Base-by-base conservation (phyloP, 1,284 basidiomycete genomes). In the Trichosporon asahii region DNA sequence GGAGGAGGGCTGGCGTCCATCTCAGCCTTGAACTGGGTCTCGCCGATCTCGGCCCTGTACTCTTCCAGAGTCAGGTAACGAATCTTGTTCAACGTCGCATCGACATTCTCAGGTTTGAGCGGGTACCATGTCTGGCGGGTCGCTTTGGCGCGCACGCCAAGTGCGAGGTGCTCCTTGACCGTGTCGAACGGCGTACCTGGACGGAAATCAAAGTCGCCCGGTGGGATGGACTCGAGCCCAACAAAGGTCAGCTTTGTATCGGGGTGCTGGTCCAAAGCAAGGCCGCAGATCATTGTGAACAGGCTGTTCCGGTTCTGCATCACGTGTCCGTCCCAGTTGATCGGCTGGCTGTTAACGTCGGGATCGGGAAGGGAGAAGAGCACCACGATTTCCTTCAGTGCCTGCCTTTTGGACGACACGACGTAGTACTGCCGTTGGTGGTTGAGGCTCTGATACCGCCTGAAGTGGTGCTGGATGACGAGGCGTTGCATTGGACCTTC, bases 21-120 rank as follows among this genome's bases (percentile, higher is more conserved):
- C 66, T 66, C 66, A 37, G 57, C 35, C 15, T 55, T 29, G 35
- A 66, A 60, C 35, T 40, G 66, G 8, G 57, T 33, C 35, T 57
- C 33, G 23, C 66, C 66, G 14, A 66, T n/a, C 35, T 66, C 66
- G 9, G 35, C 35, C 25, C 14, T 25, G 33, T 60, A 66, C 25
- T 66, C 66, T 12, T 37, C 66, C 8, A 60, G 25, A 5, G 66
- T 60, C 18, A 61, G 18, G 57, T 33, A 60, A 3, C 29, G 57
- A 15, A 60, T 60, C 29, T 33, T 60, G 7, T 31, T 11, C 3
- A 60, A 29, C 6, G 57, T 60, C 14, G 57, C 27, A 18, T 31
- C 27, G 15, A 60, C 57, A 18, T 60, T 25, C 29, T 29, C 25
- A 2, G 18, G 14, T 18, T 18, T 29, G 29, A 60, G 57, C 15